These are phyloP conservation scores for Mycosphaerella sp. DNA, from an alignment of 2,329 filamentous ascomycete species.

Conservation along the genomic window DNA sequence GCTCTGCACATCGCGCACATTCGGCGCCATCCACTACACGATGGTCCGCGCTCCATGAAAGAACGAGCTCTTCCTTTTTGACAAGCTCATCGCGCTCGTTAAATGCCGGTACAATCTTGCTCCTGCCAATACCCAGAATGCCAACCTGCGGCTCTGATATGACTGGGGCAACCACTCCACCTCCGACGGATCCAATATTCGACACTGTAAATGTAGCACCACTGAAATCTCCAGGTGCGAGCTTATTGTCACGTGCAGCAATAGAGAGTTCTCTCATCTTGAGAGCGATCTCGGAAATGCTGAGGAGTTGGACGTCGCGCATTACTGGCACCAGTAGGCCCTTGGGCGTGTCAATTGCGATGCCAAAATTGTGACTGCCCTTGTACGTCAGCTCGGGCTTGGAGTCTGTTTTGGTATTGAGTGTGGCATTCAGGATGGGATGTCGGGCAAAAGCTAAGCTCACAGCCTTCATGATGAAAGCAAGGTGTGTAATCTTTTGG, in stretches of 20 bases:
- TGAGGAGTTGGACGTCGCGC: conserved; percentile 70
- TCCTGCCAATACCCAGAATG: conserved; percentile 80
- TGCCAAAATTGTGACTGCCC: conserved; percentile 84
- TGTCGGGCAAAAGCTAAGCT: conserved; percentile 76
- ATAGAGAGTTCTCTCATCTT: conserved; percentile 68
- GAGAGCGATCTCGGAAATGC: conserved; percentile 68
- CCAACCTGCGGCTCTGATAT: conserved; percentile 87
- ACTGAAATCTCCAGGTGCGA: conserved; percentile 66
- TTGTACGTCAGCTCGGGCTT: conserved; percentile 71
- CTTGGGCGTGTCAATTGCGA: conserved; percentile 87
- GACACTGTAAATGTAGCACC: conserved; percentile 93
- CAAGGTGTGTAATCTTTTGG: conserved; percentile 76
- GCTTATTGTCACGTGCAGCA: conserved; percentile 66
- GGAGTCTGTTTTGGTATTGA: conserved; percentile 55
- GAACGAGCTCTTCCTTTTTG: conserved; percentile 73
- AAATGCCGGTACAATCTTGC: conserved; percentile 77
- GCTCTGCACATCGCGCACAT: conserved; percentile 82
- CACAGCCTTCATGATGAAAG: conserved; percentile 93
- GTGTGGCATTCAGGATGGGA: conserved; percentile 78
- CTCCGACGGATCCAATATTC: conserved; percentile 93
- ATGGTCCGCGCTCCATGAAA: conserved; percentile 97
- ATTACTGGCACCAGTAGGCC: conserved; percentile 90
- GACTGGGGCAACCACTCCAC: conserved; percentile 83
- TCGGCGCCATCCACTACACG: conserved; percentile 90
- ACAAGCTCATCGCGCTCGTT: conserved; percentile 51